Conservation (phyloP, 306 rosid species). For the Hippophae gyantsensis region DNA sequence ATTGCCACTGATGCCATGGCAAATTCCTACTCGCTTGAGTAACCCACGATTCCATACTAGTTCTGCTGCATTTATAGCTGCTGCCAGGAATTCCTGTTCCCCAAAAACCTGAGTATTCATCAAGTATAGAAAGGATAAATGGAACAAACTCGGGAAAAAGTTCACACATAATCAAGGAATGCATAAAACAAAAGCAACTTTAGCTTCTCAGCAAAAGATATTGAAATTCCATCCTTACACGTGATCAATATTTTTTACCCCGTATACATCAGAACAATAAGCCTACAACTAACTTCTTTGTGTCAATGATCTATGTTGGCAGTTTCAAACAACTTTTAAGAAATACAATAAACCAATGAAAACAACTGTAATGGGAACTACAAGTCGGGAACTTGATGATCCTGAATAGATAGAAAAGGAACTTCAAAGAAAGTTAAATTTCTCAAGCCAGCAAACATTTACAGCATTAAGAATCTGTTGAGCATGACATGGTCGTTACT, state of each 20-base stretch:
- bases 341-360: not conserved
- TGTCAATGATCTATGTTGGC: too few species aligned
- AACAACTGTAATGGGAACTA: not conserved
- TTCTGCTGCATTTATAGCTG: constrained; percentile 58
- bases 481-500: too few species aligned
- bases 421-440: not conserved
- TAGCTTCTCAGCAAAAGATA: too few species aligned
- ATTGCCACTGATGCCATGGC: constrained; percentile 74
- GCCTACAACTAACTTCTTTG: too few species aligned
- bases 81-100: constrained; percentile 46
- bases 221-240: too few species aligned
- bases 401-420: not conserved
- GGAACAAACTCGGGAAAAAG: not conserved
- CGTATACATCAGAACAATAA: too few species aligned
- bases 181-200: too few species aligned
- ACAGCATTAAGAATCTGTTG: too few species aligned
- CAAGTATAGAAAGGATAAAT: not conserved
- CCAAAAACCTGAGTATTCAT: constrained; percentile 38
- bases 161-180: too few species aligned
- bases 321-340: not conserved
- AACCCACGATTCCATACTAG: constrained; percentile 53
- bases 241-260: too few species aligned
- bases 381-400: not conserved
- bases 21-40: constrained; percentile 53
- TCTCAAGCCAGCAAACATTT: too few species aligned